Conservation (phyloP, 441 rosid species). For the Gossypium lobatum region DNA sequence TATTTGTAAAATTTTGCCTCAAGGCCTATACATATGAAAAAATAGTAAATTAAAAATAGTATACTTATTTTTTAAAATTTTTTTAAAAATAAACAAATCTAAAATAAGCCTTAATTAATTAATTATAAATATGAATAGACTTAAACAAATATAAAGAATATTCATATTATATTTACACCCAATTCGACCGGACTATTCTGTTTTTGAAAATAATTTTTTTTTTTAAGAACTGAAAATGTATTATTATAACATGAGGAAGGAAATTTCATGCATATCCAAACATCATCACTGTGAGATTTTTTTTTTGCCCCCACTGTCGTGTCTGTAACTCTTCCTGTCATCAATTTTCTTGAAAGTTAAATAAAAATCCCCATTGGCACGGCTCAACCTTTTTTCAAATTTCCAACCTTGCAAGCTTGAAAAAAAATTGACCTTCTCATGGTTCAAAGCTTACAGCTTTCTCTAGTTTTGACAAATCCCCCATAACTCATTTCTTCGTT, state of each 20-base stretch:
- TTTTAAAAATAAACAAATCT: too few species aligned
- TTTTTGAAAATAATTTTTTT: too few species aligned
- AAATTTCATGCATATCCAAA: neutral
- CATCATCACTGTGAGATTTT: neutral
- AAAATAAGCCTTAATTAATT: too few species aligned
- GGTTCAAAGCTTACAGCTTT: slow-evolving; percentile 30
- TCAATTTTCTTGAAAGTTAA: neutral
- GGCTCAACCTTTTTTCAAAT: neutral
- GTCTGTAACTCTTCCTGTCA: neutral
- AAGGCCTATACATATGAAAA: too few species aligned
- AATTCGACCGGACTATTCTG: too few species aligned
- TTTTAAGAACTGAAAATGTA: neutral
- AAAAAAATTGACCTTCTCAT: slow-evolving; percentile 18
- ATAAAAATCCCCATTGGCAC: neutral
- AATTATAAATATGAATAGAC: too few species aligned
- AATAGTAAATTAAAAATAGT: too few species aligned
- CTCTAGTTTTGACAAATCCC: slow-evolving; percentile 35
- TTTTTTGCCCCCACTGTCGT: neutral
- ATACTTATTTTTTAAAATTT: too few species aligned
- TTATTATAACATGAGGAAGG: neutral
- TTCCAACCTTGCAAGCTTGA: slow-evolving; percentile 16
- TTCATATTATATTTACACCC: too few species aligned
- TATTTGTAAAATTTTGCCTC: too few species aligned
- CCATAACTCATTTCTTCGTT: neutral
- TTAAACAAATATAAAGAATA: too few species aligned